Base-by-base conservation (phyloP, 1,284 basidiomycete species). In the Neolentinus lepideus region DNA sequence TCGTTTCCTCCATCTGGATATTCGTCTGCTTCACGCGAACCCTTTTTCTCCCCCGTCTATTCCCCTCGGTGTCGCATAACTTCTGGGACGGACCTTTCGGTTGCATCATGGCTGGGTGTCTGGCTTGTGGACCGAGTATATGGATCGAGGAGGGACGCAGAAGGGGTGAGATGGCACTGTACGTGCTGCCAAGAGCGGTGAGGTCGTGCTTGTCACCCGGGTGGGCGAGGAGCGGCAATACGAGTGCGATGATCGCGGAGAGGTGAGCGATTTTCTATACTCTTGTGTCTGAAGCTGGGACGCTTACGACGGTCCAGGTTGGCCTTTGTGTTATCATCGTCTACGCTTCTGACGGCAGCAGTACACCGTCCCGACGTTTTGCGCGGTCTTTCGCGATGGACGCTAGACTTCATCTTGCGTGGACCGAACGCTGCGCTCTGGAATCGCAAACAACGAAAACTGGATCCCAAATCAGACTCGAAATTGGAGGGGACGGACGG, bases 11-110 rank as follows among this genome's bases (percentile, higher is more conserved):
- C 1, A 85, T 81, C 62, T 91, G 84, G 81, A 78, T 79, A 48
- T 65, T 79, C 1, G 80, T 89, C 9, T 91, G 88, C 68, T 67
- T 83, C 46, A 80, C 81, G 4, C 81, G 88, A 51, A 84, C 88
- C 1, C 69, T 85, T 2, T 69, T 79, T 3, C 66, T 87, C 8
- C 85, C 87, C 1, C 79, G 78, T 25, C 62, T 84, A 4, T 75
- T 90, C 51, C 85, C 85, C 0, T 70, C 66, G 27, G 72, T 90
- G 48, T 84, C 87, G 6, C 85, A 90, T 62, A 79, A 90, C 58
- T 80, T 86, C 59, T 87, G 84, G 79, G 88, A 91, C 62, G 85
- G 88, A 0, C 84, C 88, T 1, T 78, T 74, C 56, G 88, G 88
- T 1, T 79, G 83, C 59, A 69, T 85, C 29, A 68, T 90, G 56